Conservation (phyloP, 2,329 filamentous ascomycete genomes). For the Ascochyta lentis region DNA sequence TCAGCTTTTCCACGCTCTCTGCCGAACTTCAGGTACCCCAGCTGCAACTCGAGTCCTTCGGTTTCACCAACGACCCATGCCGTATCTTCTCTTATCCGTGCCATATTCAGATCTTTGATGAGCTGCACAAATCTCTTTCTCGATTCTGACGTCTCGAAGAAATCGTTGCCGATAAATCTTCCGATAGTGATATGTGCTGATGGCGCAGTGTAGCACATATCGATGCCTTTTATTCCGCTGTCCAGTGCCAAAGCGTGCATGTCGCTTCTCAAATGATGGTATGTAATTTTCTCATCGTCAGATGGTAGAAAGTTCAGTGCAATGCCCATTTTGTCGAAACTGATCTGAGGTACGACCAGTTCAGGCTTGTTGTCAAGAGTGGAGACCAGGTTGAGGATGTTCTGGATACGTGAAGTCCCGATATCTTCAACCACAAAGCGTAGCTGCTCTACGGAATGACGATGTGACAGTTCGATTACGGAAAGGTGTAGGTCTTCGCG, state of each 20-base stretch:
- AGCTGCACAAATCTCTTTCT: constrained; percentile 11
- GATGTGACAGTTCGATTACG: constrained; percentile 22
- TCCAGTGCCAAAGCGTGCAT: constrained; percentile 21
- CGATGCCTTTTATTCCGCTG: constrained; percentile 14
- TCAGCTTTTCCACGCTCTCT: constrained; percentile 14
- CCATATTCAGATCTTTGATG: constrained; percentile 11
- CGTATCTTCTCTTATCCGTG: not conserved
- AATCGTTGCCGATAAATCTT: constrained; percentile 18
- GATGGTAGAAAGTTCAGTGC: constrained; percentile 22
- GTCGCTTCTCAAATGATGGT: constrained; percentile 21
- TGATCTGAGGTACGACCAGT: constrained; percentile 15
- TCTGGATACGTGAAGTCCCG: constrained; percentile 10
- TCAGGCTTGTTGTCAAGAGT: constrained; percentile 6
- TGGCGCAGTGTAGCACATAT: constrained; percentile 25
- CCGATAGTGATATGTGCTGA: constrained; percentile 20
- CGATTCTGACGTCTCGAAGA: constrained; percentile 9
- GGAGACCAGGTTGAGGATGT: constrained; percentile 15
- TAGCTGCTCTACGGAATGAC: constrained; percentile 18
- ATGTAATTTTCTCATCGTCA: constrained; percentile 8
- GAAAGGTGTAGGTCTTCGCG: constrained; percentile 16
- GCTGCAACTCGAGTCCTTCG: constrained; percentile 17
- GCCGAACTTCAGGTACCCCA: constrained; percentile 22
- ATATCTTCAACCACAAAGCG: constrained; percentile 8
- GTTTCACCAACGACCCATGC: constrained; percentile 10
- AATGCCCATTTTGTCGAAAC: constrained; percentile 23